A percentile compares a stretch with the other conserved stretches of the same genome.
phyloP scores from a whole-genome alignment of 805 yeast genomes.

The Cyberlindnera mycetangii region DNA sequence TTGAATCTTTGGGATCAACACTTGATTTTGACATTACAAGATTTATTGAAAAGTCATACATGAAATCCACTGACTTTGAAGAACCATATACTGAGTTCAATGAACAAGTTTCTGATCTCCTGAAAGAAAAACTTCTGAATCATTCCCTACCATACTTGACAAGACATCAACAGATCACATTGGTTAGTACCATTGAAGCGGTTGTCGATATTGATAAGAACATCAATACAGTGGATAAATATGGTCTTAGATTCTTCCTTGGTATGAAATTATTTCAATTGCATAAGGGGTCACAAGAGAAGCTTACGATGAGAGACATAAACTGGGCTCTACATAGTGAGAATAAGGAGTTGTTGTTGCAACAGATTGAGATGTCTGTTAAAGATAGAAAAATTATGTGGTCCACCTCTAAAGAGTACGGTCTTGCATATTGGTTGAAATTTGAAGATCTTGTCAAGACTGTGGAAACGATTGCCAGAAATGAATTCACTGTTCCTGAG shows the following conservation, averaged over 20 bases:
- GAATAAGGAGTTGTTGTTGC: slow-evolving; percentile 64
- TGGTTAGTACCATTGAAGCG: slow-evolving; percentile 66
- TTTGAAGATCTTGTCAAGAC: slow-evolving; percentile 43
- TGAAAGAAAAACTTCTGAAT: slow-evolving; percentile 59
- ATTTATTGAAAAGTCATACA: slow-evolving; percentile 23
- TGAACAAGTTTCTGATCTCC: slow-evolving; percentile 39
- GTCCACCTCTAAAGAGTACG: slow-evolving; percentile 55
- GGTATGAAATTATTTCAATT: slow-evolving; percentile 67
- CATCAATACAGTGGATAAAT: slow-evolving; percentile 34
- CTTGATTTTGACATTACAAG: slow-evolving; percentile 29
- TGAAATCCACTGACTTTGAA: slow-evolving; percentile 20
- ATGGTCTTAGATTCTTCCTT: slow-evolving; percentile 68
- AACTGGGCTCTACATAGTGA: slow-evolving; percentile 86
- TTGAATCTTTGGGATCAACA: slow-evolving; percentile 28
- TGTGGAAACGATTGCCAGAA: slow-evolving; percentile 69
- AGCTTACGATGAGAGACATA: slow-evolving; percentile 74
- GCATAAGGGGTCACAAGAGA: slow-evolving; percentile 46
- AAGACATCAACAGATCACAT: slow-evolving; percentile 87
- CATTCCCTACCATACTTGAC: slow-evolving; percentile 76
- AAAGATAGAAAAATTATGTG: slow-evolving; percentile 48
- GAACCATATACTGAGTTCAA: slow-evolving; percentile 43
- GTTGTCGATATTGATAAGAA: slow-evolving; percentile 51
- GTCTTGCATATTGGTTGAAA: slow-evolving; percentile 70
- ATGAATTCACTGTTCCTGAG: slow-evolving; percentile 56
- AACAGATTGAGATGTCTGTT: slow-evolving; percentile 43